phyloP scores from a whole-genome alignment of 805 yeast species.

The Saccharomyces mikatae region DNA sequence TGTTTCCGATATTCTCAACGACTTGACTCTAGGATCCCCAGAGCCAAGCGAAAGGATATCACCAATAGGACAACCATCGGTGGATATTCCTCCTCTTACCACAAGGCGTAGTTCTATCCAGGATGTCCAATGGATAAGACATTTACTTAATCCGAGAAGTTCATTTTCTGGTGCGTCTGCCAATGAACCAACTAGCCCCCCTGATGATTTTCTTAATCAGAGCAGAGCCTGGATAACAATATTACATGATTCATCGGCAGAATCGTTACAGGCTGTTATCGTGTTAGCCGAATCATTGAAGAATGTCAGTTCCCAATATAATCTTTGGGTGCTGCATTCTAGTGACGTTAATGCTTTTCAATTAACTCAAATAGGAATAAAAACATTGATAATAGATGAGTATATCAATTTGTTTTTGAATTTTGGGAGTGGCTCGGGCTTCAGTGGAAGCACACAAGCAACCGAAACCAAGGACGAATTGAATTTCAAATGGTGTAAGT shows the following conservation, averaged over 20 bases:
- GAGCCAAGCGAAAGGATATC: neutral
- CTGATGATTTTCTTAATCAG: neutral
- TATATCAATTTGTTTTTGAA: neutral
- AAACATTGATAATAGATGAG: slow-evolving; percentile 6
- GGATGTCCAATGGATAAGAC: slow-evolving; percentile 29
- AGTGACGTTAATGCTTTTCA: slow-evolving; percentile 11
- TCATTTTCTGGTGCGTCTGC: slow-evolving; percentile 27
- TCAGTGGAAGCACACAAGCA: neutral
- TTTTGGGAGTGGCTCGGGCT: neutral
- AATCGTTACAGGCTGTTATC: slow-evolving; percentile 17
- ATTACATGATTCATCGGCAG: slow-evolving; percentile 13
- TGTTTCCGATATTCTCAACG: slow-evolving; percentile 16
- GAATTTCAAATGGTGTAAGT: slow-evolving; percentile 8
- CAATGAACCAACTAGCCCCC: slow-evolving; percentile 12
- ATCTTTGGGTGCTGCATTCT: slow-evolving; percentile 19
- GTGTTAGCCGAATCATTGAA: slow-evolving; percentile 21
- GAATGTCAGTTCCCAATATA: slow-evolving; percentile 17
- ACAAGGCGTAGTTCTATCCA: slow-evolving; percentile 26
- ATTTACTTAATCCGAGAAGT: slow-evolving; percentile 30
- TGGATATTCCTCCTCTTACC: slow-evolving; percentile 5
- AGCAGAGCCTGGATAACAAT: slow-evolving; percentile 26
- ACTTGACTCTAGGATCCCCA: slow-evolving; percentile 8
- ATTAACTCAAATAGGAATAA: slow-evolving; percentile 10
- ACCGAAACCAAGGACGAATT: neutral
- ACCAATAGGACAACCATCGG: neutral